Evolutionary conservation across 169 alveolate species (phyloP), one percentile per base, ranked within the genome.

Genomic region (Besnoitia besnoiti): DNA sequence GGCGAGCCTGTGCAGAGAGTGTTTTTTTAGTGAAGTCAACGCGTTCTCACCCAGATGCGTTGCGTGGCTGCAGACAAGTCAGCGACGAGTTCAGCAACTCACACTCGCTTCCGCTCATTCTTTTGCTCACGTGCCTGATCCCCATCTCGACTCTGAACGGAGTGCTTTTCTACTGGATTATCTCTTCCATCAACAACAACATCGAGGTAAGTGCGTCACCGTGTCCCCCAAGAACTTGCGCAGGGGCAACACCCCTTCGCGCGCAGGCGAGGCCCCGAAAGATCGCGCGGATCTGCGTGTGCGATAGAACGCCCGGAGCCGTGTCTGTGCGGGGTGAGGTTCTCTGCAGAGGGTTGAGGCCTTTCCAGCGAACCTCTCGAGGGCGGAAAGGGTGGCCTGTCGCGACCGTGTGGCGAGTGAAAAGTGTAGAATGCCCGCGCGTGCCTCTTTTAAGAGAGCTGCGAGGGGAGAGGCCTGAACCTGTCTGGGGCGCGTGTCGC

Each of bases 131-230:
- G 14, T 67, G 49, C 44, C 82, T 85, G 44, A 21, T 51, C 21
- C 91, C 91, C 82, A 37, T 85, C 46, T 21, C 67, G 39, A 27
- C 51, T 46, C 82, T 85, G 39, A 85, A 85, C 61, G 84, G 49
- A 14, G 35, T 85, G 14, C 51, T 85, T 61, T 85, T 85, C 61
- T 85, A 85, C 82, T 85, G 91, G 91, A 85, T 61, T 39, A 40
- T 85, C 73, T 55, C 91, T 30, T 51, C 91, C 59, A 30, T 85
- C 59, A 62, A 55, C 82, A 42, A 39, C 59, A 55, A 59, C 82
- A 61, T 85, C 35, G 84, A 85, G 79, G 91, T 85, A 19, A n/a
- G 84, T 50, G n/a, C n/a, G n/a, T n/a, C n/a, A n/a, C n/a, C n/a
- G n/a, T n/a, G n/a, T n/a, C n/a, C n/a, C n/a, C n/a, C n/a, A n/a